Conservation (phyloP, 139 green algal species). For the Coelastrella sp. region DNA sequence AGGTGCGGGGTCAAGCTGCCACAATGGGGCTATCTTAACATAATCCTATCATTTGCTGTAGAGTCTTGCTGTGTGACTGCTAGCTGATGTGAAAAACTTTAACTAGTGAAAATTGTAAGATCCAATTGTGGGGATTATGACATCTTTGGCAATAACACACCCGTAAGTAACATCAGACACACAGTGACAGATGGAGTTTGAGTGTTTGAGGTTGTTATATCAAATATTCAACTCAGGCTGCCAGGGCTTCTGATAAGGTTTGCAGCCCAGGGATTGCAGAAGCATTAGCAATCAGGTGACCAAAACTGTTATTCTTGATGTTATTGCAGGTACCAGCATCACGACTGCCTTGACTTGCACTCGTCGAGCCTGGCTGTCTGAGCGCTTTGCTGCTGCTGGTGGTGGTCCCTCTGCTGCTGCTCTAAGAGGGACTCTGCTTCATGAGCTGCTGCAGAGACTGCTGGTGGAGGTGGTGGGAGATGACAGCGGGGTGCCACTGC, state of each 20-base stretch:
- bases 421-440: constrained; percentile 69
- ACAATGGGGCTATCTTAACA: too few relatives aligned
- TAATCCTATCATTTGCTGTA: too few relatives aligned
- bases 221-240: too few relatives aligned
- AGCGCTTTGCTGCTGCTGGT: constrained; percentile 63
- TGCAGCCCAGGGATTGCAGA: too few relatives aligned
- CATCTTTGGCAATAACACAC: too few relatives aligned
- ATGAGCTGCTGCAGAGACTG: constrained; percentile 73
- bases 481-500: constrained; percentile 1
- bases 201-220: too few relatives aligned
- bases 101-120: too few relatives aligned
- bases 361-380: constrained; percentile 78
- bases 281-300: too few relatives aligned
- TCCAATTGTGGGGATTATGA: too few relatives aligned
- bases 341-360: constrained; percentile 68
- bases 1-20: not conserved
- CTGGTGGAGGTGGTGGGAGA: constrained; percentile 33
- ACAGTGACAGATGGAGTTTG: too few relatives aligned
- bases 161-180: too few relatives aligned
- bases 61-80: not conserved
- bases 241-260: not conserved
- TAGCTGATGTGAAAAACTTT: too few relatives aligned
- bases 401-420: constrained; percentile 53
- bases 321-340: constrained; percentile 71
- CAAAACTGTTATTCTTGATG: not conserved